These are phyloP conservation scores for Verruconis gallopava DNA, from an alignment of 2,329 filamentous ascomycete species.

Conservation along the genomic window DNA sequence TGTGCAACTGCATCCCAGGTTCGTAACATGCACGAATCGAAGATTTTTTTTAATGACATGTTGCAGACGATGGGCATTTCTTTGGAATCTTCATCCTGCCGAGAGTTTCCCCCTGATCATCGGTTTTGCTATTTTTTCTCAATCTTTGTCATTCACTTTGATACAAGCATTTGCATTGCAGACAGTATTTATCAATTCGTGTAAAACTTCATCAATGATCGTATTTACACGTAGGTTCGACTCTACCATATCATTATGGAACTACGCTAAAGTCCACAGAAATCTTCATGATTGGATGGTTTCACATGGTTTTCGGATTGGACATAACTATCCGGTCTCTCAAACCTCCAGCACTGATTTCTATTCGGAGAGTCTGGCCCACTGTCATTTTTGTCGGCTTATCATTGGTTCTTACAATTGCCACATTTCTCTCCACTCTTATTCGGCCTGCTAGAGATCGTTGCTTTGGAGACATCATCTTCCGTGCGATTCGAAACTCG, in stretches of 20 bases:
- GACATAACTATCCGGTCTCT: constrained; percentile 47
- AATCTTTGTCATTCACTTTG: constrained; percentile 25
- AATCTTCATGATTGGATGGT: constrained; percentile 52
- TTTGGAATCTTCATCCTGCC: constrained; percentile 26
- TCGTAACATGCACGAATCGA: constrained; percentile 10
- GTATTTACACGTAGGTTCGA: constrained; percentile 25
- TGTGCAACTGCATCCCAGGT: constrained; percentile 22
- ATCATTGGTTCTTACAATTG: constrained; percentile 38
- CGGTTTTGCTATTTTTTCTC: constrained; percentile 23
- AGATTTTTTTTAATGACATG: constrained; percentile 10
- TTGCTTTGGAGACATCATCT: constrained; percentile 56
- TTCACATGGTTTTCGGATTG: constrained; percentile 51
- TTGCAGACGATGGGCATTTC: constrained; percentile 22
- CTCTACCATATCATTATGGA: not conserved
- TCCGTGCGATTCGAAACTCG: constrained; percentile 52
- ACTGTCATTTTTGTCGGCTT: constrained; percentile 43
- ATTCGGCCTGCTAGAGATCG: constrained; percentile 42
- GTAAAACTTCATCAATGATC: constrained; percentile 23
- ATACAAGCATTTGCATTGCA: constrained; percentile 26
- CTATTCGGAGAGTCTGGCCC: constrained; percentile 44
- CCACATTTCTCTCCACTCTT: constrained; percentile 46
- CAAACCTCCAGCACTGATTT: constrained; percentile 21
- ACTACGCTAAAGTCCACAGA: constrained; percentile 28
- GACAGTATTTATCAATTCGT: constrained; percentile 24
- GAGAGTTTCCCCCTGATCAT: constrained; percentile 29